Evolutionary conservation across 2,329 filamentous ascomycete genomes (phyloP).

Genomic region (Penicillium brevicompactum): DNA sequence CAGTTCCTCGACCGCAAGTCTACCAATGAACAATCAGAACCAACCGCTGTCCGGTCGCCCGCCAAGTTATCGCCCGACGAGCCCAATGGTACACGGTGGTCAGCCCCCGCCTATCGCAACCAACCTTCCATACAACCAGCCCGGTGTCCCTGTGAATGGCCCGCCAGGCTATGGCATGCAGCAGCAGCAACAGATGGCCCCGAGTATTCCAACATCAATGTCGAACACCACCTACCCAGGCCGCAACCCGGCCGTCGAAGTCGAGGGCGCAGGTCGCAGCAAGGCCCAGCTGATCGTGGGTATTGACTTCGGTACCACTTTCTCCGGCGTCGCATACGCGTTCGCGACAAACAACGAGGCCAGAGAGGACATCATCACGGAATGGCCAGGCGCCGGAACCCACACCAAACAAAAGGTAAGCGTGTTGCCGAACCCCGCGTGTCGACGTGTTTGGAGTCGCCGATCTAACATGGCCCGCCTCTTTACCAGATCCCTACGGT

Average conservation of each 20-base stretch:
- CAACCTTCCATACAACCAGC: conserved; percentile 53
- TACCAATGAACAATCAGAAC: conserved; percentile 54
- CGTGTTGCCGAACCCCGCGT: background rate
- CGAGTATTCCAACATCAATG: conserved; percentile 31
- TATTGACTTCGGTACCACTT: conserved; percentile 98
- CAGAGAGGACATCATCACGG: conserved; percentile 97
- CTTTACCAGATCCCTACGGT: conserved; percentile 79
- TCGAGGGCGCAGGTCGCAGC: conserved; percentile 83
- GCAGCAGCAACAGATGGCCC: conserved; percentile 31
- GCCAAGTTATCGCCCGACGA: conserved; percentile 62
- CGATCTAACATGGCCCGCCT: background rate
- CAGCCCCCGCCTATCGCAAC: conserved; percentile 59
- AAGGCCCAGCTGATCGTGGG: conserved; percentile 98
- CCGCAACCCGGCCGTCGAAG: conserved; percentile 58
- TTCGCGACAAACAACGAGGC: conserved; percentile 95
- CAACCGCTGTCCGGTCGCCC: conserved; percentile 51
- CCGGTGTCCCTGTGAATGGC: conserved; percentile 37
- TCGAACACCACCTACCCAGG: conserved; percentile 31
- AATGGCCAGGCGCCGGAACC: conserved; percentile 97
- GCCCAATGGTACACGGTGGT: conserved; percentile 53
- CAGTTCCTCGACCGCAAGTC: conserved; percentile 53
- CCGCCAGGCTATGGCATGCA: conserved; percentile 51
- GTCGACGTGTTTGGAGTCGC: no score
- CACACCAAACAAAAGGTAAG: conserved; percentile 97
- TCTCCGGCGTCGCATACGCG: conserved; percentile 92